Evolutionary conservation across 768 basidiomycete species (phyloP), one percentile per base, ranked within the genome.

Genomic region (Pleurotus citrinopileatus): DNA sequence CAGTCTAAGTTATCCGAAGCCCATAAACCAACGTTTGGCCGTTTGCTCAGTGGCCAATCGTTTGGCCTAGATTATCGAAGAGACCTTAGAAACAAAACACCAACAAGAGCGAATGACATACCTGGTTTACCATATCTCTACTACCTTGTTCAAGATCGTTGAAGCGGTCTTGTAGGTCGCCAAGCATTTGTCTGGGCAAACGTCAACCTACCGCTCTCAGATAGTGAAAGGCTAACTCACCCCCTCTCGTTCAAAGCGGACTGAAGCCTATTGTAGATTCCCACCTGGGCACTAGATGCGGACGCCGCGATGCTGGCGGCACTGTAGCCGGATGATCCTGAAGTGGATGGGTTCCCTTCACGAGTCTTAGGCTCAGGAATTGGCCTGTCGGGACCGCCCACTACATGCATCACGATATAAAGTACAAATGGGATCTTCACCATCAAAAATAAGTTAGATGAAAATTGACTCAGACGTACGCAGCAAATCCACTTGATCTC

Each of bases 301-400:
- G 69, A 60, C n/a, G 72, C 66, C 17, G 69, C 65, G 12, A 71
- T 45, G 19, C 56, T 58, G 45, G 68, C 59, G 4, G 62, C 17
- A 36, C 53, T 27, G 23, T 40, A 27, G 20, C 46, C 53, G 19
- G 50, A 38, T 20, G 44, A 20, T 45, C 51, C 43, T 54, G 54
- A 47, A 45, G 53, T 42, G 58, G 56, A 10, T 25, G 22, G 9
- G 6, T 17, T 15, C 3, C 15, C 48, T 22, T 51, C 32, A 37
- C 48, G 48, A n/a, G 48, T 15, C 15, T 51, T 36, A 7, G 48
- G 32, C 12, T 34, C 66, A 27, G 75, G 81, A 19, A 79, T 65
- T 5, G 84, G 86, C 54, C 86, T 71, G 59, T 86, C 73, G 1
- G 84, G 82, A 1, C 86, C 87, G 8, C 81, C 87, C 52, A 89